phyloP scores from a whole-genome alignment of 1,284 basidiomycete genomes.

The Cryptococcus jaspeensis region DNA sequence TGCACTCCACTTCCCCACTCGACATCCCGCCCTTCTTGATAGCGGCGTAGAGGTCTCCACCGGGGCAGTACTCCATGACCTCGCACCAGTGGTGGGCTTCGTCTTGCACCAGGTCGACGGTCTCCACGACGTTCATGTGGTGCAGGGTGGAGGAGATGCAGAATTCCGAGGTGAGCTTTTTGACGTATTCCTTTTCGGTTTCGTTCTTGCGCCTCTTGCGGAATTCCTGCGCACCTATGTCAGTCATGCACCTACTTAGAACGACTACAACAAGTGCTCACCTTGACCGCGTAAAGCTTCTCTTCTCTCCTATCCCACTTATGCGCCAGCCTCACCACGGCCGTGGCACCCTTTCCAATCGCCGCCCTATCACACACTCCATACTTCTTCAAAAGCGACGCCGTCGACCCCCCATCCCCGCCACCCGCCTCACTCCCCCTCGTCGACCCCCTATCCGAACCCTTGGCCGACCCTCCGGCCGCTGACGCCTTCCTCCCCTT shows the following conservation, averaged over 20 bases:
- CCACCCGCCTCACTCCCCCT: constrained; percentile 43
- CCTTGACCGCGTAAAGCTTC: constrained; percentile 98
- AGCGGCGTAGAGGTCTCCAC: constrained; percentile 93
- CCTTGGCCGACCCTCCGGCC: constrained; percentile 58
- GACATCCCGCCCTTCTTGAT: constrained; percentile 98
- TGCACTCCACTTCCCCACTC: constrained; percentile 90
- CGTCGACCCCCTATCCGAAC: constrained; percentile 49
- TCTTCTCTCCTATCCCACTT: constrained; percentile 98
- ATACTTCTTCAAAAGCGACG: constrained; percentile 78
- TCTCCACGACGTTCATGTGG: constrained; percentile 96
- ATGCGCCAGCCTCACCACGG: constrained; percentile 92
- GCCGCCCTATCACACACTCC: constrained; percentile 95
- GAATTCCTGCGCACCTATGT: constrained; percentile 68
- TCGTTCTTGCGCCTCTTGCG: constrained; percentile 97
- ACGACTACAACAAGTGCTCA: constrained; percentile 48
- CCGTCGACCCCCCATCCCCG: constrained; percentile 46
- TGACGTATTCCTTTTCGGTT: constrained; percentile 98
- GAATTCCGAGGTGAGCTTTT: constrained; percentile 99
- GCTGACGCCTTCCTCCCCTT: constrained; percentile 65
- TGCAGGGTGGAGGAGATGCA: constrained; percentile 98
- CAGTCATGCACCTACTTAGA: not conserved
- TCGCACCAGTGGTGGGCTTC: constrained; percentile 97
- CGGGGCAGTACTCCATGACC: constrained; percentile 99
- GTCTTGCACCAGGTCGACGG: constrained; percentile 97
- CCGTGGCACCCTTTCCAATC: constrained; percentile 96